A percentile compares a stretch with the other conserved stretches of the same genome.
phyloP scores from a whole-genome alignment of 768 basidiomycete genomes.

The Inosperma sp. region DNA sequence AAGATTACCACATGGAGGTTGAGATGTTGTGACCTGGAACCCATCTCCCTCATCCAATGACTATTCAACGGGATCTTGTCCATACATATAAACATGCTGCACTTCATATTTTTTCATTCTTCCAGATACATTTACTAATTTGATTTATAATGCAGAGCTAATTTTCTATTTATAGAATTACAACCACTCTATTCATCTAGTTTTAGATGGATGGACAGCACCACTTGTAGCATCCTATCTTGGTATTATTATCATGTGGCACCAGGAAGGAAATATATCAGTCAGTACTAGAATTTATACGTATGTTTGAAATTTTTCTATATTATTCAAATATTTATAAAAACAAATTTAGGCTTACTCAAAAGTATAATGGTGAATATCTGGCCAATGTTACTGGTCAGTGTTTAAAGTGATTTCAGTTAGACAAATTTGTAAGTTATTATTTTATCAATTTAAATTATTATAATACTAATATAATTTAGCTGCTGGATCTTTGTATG shows the following conservation, averaged over 20 bases:
- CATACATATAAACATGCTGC: constrained; percentile 9
- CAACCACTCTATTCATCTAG: constrained; percentile 22
- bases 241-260: too few relatives aligned
- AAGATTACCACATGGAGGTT: too few relatives aligned
- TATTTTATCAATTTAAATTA: too few relatives aligned
- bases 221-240: too few relatives aligned
- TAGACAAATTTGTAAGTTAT: too few relatives aligned
- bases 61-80: constrained; percentile 20
- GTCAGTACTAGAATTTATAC: constrained; percentile 31
- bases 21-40: constrained; percentile 26
- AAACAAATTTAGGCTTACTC: background rate
- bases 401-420: constrained; percentile 25
- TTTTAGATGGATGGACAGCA: too few relatives aligned
- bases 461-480: too few relatives aligned
- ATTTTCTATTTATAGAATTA: too few relatives aligned
- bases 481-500: too few relatives aligned
- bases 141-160: too few relatives aligned
- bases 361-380: too few relatives aligned
- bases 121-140: too few relatives aligned
- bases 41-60: constrained; percentile 20
- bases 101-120: background rate
- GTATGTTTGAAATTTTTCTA: constrained; percentile 15
- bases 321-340: constrained; percentile 1
- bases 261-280: constrained; percentile 26
- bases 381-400: constrained; percentile 2